phyloP scores from a whole-genome alignment of 169 alveolate species.

The Toxoplasma gondii region DNA sequence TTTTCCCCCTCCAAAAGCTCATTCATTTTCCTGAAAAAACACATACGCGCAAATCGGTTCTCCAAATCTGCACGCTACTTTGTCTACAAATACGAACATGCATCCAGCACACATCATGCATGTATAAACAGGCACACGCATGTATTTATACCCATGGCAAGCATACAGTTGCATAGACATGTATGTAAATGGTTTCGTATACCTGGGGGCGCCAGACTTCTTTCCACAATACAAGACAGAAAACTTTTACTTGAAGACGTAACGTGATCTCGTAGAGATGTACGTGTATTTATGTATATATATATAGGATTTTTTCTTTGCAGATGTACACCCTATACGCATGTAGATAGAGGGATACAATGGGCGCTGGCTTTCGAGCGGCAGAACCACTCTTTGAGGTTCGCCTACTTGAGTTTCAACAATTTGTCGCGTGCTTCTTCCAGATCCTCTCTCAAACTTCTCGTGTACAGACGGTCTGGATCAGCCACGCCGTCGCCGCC shows the following conservation, averaged over 20 bases:
- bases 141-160: neutral
- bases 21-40: conserved; percentile 47
- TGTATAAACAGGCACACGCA: too few species aligned
- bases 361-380: neutral
- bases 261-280: neutral
- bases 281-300: neutral
- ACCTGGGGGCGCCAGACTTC: neutral
- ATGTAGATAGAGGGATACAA: neutral
- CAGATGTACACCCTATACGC: neutral
- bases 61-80: neutral
- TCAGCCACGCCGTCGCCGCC: too few species aligned
- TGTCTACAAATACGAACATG: neutral
- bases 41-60: neutral
- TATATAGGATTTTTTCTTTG: too few species aligned
- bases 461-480: neutral
- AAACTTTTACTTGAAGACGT: neutral
- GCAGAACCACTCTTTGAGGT: neutral
- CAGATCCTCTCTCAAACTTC: neutral
- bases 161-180: neutral
- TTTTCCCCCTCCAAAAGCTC: conserved; percentile 65
- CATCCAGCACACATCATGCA: neutral
- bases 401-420: neutral
- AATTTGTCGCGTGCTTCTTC: neutral
- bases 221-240: neutral
- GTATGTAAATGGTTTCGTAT: neutral